Evolutionary conservation across 2,329 filamentous ascomycete genomes (phyloP), one percentile per base, ranked within the genome.

Genomic region (Shiraia sp.): DNA sequence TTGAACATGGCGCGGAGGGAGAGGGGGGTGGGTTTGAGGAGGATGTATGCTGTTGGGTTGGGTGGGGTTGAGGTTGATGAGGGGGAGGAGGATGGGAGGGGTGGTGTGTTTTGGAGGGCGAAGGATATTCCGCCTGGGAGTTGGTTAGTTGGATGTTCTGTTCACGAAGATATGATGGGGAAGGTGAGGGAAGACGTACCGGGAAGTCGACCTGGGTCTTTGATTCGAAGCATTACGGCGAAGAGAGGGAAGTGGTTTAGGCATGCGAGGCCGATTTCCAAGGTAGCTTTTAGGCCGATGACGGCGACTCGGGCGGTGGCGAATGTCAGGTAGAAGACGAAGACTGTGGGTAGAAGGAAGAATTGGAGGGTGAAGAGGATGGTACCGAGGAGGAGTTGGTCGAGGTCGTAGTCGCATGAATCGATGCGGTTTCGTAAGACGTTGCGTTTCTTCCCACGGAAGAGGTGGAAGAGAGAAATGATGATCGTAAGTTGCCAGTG

Each of bases 401-500:
- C 93, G 16, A 99, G 81, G 66, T 97, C 93, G 72, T 99, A 99
- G 72, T 97, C 93, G 76, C 93, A 99, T 32, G 91, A 96, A 68
- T 99, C 93, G 61, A 99, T 97, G 72, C 93, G 90, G 64, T 96
- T 96, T 48, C 95, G 87, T 15, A 99, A 81, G 12, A 99, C 87
- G 57, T 99, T 99, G 65, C 95, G 87, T 70, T 99, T 99, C 75
- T 96, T 97, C 44, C 93, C 95, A 23, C 92, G 88, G 66, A 99
- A 99, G 8, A 99, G 83, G 67, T 99, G 95, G 70, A 99, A 99
- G n/a, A 99, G 83, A 9, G 92, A 97, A 53, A 92, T 86, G 52
- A 99, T 86, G 49, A 99, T 97, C 3, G 88, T 95, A 47, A 99
- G 83, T 71, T 99, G 93, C 93, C 93, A 99, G 72, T 97, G 90